phyloP scores from a whole-genome alignment of 306 rosid genomes.

The Morella rubra region DNA sequence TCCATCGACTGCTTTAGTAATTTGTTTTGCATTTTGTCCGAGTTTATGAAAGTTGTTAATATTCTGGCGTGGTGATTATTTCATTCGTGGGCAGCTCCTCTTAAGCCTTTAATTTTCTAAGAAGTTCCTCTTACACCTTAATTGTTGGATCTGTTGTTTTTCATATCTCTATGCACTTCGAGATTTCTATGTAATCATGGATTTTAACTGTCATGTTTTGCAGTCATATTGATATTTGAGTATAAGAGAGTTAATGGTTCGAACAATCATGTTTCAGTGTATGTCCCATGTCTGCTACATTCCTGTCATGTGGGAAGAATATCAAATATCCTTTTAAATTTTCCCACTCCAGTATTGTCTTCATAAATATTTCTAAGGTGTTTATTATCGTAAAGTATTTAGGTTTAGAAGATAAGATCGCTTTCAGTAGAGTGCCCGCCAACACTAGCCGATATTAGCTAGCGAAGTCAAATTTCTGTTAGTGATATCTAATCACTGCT shows the following conservation, averaged over 20 bases:
- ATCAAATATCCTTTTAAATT: background rate
- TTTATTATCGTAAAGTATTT: background rate
- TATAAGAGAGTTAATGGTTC: background rate
- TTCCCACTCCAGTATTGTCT: background rate
- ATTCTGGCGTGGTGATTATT: background rate
- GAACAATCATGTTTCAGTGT: background rate
- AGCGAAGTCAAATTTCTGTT: background rate
- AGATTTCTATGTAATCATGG: background rate
- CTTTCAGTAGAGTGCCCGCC: background rate
- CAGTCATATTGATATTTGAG: conserved; percentile 4
- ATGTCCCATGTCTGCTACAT: background rate
- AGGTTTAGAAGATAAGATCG: background rate
- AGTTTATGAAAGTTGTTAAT: conserved; percentile 2
- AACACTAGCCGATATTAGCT: background rate
- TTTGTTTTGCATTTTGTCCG: background rate
- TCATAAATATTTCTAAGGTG: background rate
- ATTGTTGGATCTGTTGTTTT: background rate
- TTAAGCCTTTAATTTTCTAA: no score
- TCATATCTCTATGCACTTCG: background rate
- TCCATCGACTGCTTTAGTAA: conserved; percentile 2
- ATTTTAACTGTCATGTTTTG: background rate
- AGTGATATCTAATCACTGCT: no score
- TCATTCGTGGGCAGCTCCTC: background rate
- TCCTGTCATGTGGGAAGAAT: background rate
- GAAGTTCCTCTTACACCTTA: background rate